Base-by-base conservation (phyloP, 2,329 filamentous ascomycete genomes). In the Fusarium udum region DNA sequence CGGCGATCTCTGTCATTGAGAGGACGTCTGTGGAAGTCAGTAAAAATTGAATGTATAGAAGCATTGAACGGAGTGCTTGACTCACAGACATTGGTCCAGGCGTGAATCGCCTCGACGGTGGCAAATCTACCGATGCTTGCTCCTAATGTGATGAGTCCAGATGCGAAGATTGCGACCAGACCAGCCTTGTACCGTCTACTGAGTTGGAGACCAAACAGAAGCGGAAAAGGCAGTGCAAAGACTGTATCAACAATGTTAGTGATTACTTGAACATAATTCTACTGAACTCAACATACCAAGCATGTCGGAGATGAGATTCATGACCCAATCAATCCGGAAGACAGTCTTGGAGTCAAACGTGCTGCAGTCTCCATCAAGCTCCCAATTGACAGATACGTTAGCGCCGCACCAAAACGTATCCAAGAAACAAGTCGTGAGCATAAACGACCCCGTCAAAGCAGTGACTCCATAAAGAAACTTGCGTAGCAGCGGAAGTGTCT, bases 351-450 rank as follows among this genome's bases (percentile, higher is more conserved):
- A 80, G 22, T 74, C 73, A 40, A 75, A 80, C 0, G 73, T 78
- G 6, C 61, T 77, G 63, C 78, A 80, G 4, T 48, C 52, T 6
- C 76, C 72, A 6, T 80, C 57, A 1, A 71, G 39, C 5, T 76
- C 65, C 78, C 77, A 80, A 40, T 80, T 80, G 15, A 80, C 65
- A 1, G 78, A 51, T 7, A 78, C 77, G 4, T 80, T 63, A 4
- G 61, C 6, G 2, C 78, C 78, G n/a, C 78, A 80, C 77, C 78
- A 80, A n/a, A 80, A 80, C 0, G 78, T 80, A 43, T 80, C 78
- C 53, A 80, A 20, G 4, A 79, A 73, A 16, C 65, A 75, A 7
- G 78, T 80, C 1, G 75, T 74, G 1, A 76, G 18, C 39, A 73
- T 73, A 18, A 80, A 80, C 3, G 51, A 45, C 14, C 60, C 48